These are phyloP conservation scores for Hebeloma cylindrosporum DNA, from an alignment of 768 basidiomycete genomes.

Conservation along the genomic window DNA sequence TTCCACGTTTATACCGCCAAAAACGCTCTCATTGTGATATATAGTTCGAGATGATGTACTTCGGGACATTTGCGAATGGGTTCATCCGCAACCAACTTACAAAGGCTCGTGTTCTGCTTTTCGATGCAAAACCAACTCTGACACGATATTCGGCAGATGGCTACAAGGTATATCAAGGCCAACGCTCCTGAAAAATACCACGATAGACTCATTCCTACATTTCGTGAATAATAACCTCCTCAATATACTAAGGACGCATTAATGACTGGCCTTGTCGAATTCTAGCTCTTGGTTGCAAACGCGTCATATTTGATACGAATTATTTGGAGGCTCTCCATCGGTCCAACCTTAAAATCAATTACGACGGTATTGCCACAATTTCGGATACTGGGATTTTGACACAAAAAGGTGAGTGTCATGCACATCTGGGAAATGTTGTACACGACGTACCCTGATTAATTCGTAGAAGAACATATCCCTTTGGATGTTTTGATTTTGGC, in stretches of 20 bases:
- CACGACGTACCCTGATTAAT: not conserved
- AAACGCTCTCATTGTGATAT: not conserved
- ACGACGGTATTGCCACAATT: slow-evolving; percentile 39
- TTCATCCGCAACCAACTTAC: slow-evolving; percentile 9
- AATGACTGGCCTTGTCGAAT: too few relatives aligned
- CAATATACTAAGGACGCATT: too few relatives aligned
- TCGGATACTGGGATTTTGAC: slow-evolving; percentile 43
- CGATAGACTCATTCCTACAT: slow-evolving; percentile 46
- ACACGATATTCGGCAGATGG: slow-evolving; percentile 12
- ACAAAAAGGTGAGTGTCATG: slow-evolving; percentile 29
- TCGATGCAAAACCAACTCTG: not conserved
- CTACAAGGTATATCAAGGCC: slow-evolving; percentile 34
- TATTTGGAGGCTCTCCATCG: slow-evolving; percentile 45
- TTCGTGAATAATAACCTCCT: too few relatives aligned
- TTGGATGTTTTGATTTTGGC: slow-evolving; percentile 42
- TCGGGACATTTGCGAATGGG: slow-evolving; percentile 5
- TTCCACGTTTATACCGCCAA: not conserved
- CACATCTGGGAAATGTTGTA: not conserved
- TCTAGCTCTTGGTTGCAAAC: slow-evolving; percentile 53
- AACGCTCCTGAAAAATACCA: slow-evolving; percentile 45
- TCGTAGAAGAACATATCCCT: slow-evolving; percentile 31
- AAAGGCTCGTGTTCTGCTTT: slow-evolving; percentile 5
- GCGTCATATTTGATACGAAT: slow-evolving; percentile 48
- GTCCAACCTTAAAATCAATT: slow-evolving; percentile 46
- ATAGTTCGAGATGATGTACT: slow-evolving; percentile 17